Percentiles rank a stretch among this genome's conserved stretches.
Evolutionary conservation across 805 yeast genomes (phyloP).

Genomic region (Ogataea degrootiae): DNA sequence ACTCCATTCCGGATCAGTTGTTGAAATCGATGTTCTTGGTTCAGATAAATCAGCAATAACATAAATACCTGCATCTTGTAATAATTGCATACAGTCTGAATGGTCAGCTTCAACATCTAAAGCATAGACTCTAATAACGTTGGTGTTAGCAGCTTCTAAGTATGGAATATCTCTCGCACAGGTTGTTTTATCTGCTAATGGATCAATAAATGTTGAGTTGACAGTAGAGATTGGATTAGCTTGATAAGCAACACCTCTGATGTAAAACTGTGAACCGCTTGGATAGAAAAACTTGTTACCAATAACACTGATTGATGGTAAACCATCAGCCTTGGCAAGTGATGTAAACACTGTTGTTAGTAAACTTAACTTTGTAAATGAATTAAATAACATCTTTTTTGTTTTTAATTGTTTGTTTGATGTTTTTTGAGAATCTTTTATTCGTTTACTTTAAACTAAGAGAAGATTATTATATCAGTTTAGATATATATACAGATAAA

Average conservation of each 20-base stretch:
- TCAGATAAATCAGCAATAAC: constrained; percentile 75
- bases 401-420: neutral
- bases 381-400: constrained; percentile 31
- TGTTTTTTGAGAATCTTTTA: neutral
- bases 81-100: constrained; percentile 58
- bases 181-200: constrained; percentile 55
- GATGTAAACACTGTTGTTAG: constrained; percentile 17
- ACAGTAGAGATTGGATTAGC: constrained; percentile 53
- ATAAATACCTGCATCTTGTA: constrained; percentile 73
- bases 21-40: constrained; percentile 59
- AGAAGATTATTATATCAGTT: no score
- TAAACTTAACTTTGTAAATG: constrained; percentile 27
- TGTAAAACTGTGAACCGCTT: constrained; percentile 73
- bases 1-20: constrained; percentile 61
- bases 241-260: constrained; percentile 79
- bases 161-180: constrained; percentile 76
- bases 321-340: constrained; percentile 33
- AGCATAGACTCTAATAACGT: constrained; percentile 74
- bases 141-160: constrained; percentile 56
- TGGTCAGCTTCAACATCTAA: constrained; percentile 62
- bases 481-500: no score
- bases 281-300: constrained; percentile 77
- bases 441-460: no score
- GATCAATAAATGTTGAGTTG: constrained; percentile 54
- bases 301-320: constrained; percentile 64